Base-by-base conservation (phyloP, 1,284 basidiomycete genomes). In the Fistulina hepatica region DNA sequence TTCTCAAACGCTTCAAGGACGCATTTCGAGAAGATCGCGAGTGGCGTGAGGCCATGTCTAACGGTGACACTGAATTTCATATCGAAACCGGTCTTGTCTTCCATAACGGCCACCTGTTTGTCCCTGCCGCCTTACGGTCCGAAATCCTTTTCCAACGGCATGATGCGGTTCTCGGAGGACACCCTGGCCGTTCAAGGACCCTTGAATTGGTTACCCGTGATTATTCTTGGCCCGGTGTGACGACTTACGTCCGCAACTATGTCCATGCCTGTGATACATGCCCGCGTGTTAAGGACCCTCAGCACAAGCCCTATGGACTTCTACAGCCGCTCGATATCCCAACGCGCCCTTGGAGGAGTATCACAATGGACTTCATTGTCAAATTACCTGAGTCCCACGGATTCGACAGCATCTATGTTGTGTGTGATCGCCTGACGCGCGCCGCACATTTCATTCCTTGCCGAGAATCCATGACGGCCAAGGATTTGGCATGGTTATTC, bases 321-420 rank as follows among this genome's bases (percentile, higher is more conserved):
- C 50, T 69, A 3, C 42, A 54, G 33, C 55, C 57, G 0, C 48
- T 65, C 11, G 48, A 48, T 3, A 51, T 63, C 6, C 58, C 62
- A 5, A 3, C 23, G 1, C 5, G 23, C 0, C 20, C 48, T 42
- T 20, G 53, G 48, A 37, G 35, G 26, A 51, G 36, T 1, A 22
- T 42, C 2, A 31, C 48, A 16, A 44, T 42, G 30, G 40, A 46
- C 19, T 36, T 46, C 26, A 40, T 45, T 4, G 42, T 44, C 1
- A 40, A 48, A 33, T 50, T 56, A 20, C 55, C 53, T 0, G 42
- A 55, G 40, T 49, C 53, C 8, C 45, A 58, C 26, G 57, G 58
- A n/a, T 50, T 23, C 34, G 39, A 50, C 34, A 40, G 36, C 10
- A 40, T 51, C 7, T 40, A 47, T 0, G 48, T 53, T 2, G 36